Percentiles rank a stretch among this genome's conserved stretches.
Conservation (phyloP, 306 rosid species). For the Delonix regia region DNA sequence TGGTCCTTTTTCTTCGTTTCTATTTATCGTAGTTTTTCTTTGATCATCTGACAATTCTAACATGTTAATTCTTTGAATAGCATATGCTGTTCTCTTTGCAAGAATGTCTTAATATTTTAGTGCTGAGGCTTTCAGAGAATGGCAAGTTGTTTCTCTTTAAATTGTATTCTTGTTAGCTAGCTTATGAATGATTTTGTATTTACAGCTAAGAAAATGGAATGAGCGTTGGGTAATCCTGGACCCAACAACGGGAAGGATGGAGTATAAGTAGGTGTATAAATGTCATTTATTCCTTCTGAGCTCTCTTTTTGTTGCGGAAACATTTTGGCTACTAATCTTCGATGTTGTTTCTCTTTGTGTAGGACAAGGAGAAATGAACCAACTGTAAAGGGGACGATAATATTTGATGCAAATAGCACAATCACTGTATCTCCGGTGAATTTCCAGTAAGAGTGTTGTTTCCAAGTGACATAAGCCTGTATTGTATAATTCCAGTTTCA, state of each 20-base stretch:
- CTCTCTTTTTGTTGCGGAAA: conserved; percentile 19
- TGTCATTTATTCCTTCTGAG: neutral
- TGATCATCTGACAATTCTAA: neutral
- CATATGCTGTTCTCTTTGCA: neutral
- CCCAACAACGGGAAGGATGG: conserved; percentile 97
- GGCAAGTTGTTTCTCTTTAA: neutral
- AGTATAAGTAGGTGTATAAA: conserved; percentile 79
- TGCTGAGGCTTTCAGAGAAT: conserved; percentile 5
- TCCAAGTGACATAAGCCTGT: conserved; percentile 12
- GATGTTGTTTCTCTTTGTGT: conserved; percentile 27
- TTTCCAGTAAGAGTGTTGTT: conserved; percentile 73
- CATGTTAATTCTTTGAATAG: neutral
- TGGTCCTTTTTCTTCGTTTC: neutral
- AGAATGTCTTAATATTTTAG: neutral
- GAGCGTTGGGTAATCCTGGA: conserved; percentile 97
- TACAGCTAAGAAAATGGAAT: conserved; percentile 95
- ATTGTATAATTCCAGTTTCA: neutral
- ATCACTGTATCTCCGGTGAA: conserved; percentile 92
- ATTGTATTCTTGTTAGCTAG: conserved; percentile 14
- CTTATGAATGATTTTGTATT: conserved; percentile 8
- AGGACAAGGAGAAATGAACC: conserved; percentile 94
- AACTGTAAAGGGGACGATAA: conserved; percentile 76
- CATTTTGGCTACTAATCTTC: conserved; percentile 23
- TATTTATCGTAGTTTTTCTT: neutral
- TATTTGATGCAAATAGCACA: conserved; percentile 92